Evolutionary conservation across 148 eudicot genomes (phyloP).

Genomic region (Rhododendron ovatum): DNA sequence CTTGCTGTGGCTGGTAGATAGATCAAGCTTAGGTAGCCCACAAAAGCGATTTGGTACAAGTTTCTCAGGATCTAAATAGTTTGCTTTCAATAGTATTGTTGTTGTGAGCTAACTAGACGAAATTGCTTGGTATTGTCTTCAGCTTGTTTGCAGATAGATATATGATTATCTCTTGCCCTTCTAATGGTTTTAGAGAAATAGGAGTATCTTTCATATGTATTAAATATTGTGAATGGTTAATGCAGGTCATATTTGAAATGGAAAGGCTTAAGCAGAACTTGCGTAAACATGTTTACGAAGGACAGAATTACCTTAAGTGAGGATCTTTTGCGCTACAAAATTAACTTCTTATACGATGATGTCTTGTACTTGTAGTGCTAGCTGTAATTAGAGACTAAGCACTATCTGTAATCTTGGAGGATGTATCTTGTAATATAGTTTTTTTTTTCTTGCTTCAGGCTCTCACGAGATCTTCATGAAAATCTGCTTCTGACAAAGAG

Average conservation of each 20-base stretch:
- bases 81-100: background rate
- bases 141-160: background rate
- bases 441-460: constrained; percentile 31
- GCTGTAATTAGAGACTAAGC: background rate
- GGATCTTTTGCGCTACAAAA: constrained; percentile 18
- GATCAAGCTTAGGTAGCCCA: background rate
- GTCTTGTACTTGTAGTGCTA: background rate
- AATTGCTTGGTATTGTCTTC: background rate
- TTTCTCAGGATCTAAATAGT: background rate
- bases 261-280: constrained; percentile 80
- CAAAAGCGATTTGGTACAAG: background rate
- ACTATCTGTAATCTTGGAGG: background rate
- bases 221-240: background rate
- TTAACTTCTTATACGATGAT: background rate
- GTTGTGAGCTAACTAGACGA: background rate
- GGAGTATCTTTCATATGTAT: background rate
- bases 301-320: constrained; percentile 63
- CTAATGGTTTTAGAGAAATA: background rate
- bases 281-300: constrained; percentile 53
- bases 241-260: constrained; percentile 89
- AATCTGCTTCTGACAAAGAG: constrained; percentile 43
- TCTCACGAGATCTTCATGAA: constrained; percentile 61
- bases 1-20: background rate
- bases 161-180: background rate
- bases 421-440: background rate